Evolutionary conservation across 2,329 filamentous ascomycete genomes (phyloP).

Genomic region (Stemphylium lycopersici): DNA sequence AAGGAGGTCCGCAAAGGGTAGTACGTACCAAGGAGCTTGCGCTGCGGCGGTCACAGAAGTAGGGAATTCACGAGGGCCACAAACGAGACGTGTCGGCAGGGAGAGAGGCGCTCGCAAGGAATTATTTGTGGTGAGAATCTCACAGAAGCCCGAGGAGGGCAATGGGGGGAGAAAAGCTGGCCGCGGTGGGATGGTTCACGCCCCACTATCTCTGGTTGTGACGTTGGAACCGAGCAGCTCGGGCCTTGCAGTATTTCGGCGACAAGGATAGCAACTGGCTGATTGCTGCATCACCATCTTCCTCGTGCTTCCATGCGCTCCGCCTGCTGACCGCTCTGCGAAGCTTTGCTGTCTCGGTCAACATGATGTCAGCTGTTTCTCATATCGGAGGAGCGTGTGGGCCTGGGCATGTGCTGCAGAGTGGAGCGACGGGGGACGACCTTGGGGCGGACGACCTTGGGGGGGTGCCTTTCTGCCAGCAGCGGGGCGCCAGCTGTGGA

Average conservation of each 20-base stretch:
- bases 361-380: conserved; percentile 29
- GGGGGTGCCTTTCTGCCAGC: background rate
- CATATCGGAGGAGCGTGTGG: conserved; percentile 13
- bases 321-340: conserved; percentile 9
- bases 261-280: conserved; percentile 10
- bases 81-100: conserved; percentile 2
- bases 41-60: conserved; percentile 10
- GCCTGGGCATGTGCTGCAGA: conserved; percentile 9
- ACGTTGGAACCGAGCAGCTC: conserved; percentile 16
- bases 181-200: conserved; percentile 18
- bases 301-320: conserved; percentile 24
- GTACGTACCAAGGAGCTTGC: conserved; percentile 9
- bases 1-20: conserved; percentile 8
- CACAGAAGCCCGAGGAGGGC: conserved; percentile 9
- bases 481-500: background rate
- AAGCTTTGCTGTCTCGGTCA: conserved; percentile 16
- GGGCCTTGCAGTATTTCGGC: conserved; percentile 8
- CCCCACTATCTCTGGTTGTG: conserved; percentile 18
- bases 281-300: conserved; percentile 22
- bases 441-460: background rate
- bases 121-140: conserved; percentile 5
- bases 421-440: conserved; percentile 2
- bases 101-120: background rate
- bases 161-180: conserved; percentile 23
- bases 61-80: background rate